A percentile compares a stretch with the other conserved stretches of the same genome.
Conservation (phyloP, 2,329 filamentous ascomycete species). For the Paecilomyces sp. region DNA sequence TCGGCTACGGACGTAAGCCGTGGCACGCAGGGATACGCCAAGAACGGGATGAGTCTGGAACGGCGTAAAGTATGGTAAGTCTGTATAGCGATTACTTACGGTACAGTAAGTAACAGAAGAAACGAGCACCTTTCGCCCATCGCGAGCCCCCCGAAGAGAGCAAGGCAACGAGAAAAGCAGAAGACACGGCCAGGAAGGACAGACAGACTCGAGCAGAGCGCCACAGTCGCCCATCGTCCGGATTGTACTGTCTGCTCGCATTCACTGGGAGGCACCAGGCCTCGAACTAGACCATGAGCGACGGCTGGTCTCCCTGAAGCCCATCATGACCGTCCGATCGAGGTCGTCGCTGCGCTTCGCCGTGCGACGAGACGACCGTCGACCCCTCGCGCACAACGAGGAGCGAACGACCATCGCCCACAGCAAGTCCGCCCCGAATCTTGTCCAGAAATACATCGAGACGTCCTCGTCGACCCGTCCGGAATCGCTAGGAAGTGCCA, state of each 20-base stretch:
- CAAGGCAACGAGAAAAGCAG: neutral
- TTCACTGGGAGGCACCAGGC: neutral
- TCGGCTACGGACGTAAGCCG: no score
- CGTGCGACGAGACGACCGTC: slow-evolving; percentile 22
- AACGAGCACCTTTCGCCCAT: neutral
- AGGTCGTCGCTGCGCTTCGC: slow-evolving; percentile 25
- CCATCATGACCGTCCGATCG: slow-evolving; percentile 25
- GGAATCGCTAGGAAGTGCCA: neutral
- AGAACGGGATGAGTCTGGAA: neutral
- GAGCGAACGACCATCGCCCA: slow-evolving; percentile 11
- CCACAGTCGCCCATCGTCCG: neutral
- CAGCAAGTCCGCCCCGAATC: slow-evolving; percentile 5
- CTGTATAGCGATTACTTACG: neutral
- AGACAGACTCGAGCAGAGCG: neutral
- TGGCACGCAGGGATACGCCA: neutral
- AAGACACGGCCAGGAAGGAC: neutral
- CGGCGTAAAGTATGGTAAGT: neutral
- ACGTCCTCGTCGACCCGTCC: neutral
- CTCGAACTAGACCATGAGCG: neutral
- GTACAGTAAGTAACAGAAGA: neutral
- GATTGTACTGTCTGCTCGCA: neutral
- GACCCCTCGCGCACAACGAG: slow-evolving; percentile 19
- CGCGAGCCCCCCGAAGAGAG: neutral
- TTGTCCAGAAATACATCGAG: neutral
- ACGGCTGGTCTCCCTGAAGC: neutral